phyloP scores from a whole-genome alignment of 805 yeast genomes.

The Saccharomycopsis sp. region DNA sequence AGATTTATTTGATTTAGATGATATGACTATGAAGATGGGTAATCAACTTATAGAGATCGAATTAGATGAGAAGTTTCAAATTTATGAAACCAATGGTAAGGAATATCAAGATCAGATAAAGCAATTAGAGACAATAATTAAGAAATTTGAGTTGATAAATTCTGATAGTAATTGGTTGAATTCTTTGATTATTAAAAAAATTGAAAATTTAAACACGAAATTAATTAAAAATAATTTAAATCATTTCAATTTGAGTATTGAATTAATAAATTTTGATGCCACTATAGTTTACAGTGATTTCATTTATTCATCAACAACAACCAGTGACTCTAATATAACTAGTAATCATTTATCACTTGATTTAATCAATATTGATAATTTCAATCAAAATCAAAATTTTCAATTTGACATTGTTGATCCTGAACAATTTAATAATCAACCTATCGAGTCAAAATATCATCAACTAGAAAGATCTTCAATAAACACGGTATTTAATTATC shows the following conservation, averaged over 20 bases:
- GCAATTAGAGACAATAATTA: conserved; percentile 9
- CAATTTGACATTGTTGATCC: conserved; percentile 55
- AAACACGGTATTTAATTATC: conserved; percentile 44
- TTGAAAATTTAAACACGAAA: conserved; percentile 14
- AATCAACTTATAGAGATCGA: conserved; percentile 51
- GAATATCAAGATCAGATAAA: conserved; percentile 17
- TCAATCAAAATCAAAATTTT: conserved; percentile 21
- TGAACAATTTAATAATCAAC: conserved; percentile 62
- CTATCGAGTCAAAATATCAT: conserved; percentile 82
- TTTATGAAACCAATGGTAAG: neutral
- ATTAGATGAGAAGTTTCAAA: conserved; percentile 42
- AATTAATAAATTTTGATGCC: conserved; percentile 37
- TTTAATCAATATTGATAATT: conserved; percentile 27
- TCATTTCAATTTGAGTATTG: conserved; percentile 31
- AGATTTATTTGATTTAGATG: conserved; percentile 47
- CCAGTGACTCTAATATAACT: neutral
- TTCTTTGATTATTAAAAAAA: conserved; percentile 13
- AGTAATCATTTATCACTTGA: conserved; percentile 6
- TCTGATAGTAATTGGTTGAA: conserved; percentile 15
- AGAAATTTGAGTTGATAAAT: conserved; percentile 13
- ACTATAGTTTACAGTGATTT: conserved; percentile 38
- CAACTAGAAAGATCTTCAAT: conserved; percentile 78
- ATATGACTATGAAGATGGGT: conserved; percentile 63
- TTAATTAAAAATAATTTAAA: conserved; percentile 10
- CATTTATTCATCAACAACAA: conserved; percentile 21